A percentile compares a stretch with the other conserved stretches of the same genome.
Conservation (phyloP, 2,329 filamentous ascomycete genomes). For the Trichoderma semiorbis region DNA sequence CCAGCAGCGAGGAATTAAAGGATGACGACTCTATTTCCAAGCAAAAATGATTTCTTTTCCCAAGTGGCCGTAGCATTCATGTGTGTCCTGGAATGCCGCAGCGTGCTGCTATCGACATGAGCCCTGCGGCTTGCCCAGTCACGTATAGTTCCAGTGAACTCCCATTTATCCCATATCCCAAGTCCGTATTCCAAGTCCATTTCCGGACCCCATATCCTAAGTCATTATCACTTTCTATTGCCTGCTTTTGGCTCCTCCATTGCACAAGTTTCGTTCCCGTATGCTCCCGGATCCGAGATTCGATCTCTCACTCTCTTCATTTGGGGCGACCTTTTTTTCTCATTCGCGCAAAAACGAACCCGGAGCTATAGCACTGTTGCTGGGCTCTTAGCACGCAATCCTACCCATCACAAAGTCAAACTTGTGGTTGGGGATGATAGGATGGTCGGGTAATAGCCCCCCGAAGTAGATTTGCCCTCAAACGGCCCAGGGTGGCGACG, state of each 20-base stretch:
- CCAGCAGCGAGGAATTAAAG: background rate
- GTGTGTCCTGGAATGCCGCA: slow-evolving; percentile 8
- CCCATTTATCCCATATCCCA: background rate
- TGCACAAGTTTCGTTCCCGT: background rate
- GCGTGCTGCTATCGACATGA: slow-evolving; percentile 5
- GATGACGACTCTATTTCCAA: background rate
- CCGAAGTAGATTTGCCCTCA: slow-evolving; percentile 50
- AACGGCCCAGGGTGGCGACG: slow-evolving; percentile 44
- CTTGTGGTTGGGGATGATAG: slow-evolving; percentile 45
- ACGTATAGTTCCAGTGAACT: slow-evolving; percentile 14
- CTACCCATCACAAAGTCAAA: slow-evolving; percentile 36
- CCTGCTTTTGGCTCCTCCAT: background rate
- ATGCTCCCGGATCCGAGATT: background rate
- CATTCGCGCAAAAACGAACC: background rate
- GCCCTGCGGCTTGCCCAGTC: slow-evolving; percentile 17
- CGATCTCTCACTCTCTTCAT: background rate
- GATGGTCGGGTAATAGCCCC: slow-evolving; percentile 48
- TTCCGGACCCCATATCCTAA: background rate
- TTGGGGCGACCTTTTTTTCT: background rate
- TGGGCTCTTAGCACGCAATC: too few relatives aligned
- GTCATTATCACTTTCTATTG: background rate
- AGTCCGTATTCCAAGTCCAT: background rate
- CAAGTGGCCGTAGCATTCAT: background rate
- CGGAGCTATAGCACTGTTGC: background rate
- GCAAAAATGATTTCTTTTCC: background rate